Percentiles rank a stretch among this genome's conserved stretches.
Conservation (phyloP, 169 alveolate genomes). For the Plasmodium inui region DNA sequence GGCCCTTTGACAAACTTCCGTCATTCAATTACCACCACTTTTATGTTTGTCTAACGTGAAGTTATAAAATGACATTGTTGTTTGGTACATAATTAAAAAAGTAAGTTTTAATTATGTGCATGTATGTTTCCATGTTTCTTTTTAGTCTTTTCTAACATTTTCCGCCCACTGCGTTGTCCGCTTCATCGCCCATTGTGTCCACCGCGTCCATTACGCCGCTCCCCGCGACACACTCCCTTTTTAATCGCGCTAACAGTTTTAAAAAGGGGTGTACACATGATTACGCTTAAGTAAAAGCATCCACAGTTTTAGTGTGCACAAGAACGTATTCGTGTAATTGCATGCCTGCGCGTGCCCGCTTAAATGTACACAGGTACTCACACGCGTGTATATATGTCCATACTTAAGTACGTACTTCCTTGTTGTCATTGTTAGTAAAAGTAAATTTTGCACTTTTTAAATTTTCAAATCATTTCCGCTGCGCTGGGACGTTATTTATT, state of each 20-base stretch:
- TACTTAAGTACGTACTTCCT: background rate
- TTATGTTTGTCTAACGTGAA: conserved; percentile 14
- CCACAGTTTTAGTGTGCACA: background rate
- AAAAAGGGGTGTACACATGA: background rate
- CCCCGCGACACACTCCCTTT: background rate
- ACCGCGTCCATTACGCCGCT: conserved; percentile 1
- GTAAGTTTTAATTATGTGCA: conserved; percentile 3
- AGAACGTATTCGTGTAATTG: background rate
- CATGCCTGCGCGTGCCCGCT: background rate
- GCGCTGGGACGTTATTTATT: conserved; percentile 1
- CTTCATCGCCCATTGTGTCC: background rate
- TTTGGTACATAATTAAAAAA: conserved; percentile 47
- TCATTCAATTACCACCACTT: conserved; percentile 2
- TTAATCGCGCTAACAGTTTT: background rate
- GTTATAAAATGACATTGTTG: conserved; percentile 39
- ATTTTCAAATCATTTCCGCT: conserved; percentile 15
- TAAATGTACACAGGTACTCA: conserved; percentile 12
- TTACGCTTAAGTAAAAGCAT: background rate
- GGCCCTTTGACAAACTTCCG: conserved; percentile 5
- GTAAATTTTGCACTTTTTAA: conserved; percentile 46
- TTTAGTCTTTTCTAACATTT: background rate
- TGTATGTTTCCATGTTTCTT: background rate
- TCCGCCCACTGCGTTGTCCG: background rate
- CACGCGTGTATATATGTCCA: conserved; percentile 12
- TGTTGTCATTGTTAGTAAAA: conserved; percentile 40